A percentile compares a stretch with the other conserved stretches of the same genome.
Conservation (phyloP, 257 asterid genomes). For the Solanum gandarillasii region DNA sequence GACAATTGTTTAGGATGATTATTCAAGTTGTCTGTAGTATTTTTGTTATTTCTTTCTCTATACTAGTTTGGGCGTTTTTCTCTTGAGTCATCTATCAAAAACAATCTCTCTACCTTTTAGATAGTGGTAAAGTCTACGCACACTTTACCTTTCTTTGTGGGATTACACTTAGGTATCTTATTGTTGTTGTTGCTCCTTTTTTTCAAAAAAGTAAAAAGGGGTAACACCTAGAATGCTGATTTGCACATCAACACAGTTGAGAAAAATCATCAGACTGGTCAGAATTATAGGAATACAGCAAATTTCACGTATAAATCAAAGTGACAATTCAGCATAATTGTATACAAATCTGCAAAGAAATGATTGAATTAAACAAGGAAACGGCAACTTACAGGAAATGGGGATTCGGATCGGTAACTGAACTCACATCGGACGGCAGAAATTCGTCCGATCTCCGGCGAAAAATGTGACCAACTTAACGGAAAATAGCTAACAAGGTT, state of each 20-base stretch:
- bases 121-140: no score
- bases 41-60: no score
- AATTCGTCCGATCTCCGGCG: conserved; percentile 2
- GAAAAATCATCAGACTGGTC: background rate
- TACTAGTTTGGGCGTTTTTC: no score
- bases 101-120: no score
- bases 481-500: background rate
- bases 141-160: no score
- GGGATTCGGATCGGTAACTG: background rate
- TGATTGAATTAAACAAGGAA: background rate
- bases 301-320: no score
- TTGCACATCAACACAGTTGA: background rate
- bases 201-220: background rate
- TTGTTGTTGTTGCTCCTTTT: no score
- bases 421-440: background rate
- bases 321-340: background rate
- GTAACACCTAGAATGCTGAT: background rate
- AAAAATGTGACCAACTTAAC: background rate
- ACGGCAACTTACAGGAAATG: background rate
- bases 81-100: no score
- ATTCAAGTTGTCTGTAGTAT: no score
- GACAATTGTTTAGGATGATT: no score
- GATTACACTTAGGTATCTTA: no score
- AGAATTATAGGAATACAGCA: background rate
- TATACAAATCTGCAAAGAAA: background rate